These are phyloP conservation scores for Ophiostoma populinum DNA, from an alignment of 2,329 filamentous ascomycete genomes.

Conservation along the genomic window DNA sequence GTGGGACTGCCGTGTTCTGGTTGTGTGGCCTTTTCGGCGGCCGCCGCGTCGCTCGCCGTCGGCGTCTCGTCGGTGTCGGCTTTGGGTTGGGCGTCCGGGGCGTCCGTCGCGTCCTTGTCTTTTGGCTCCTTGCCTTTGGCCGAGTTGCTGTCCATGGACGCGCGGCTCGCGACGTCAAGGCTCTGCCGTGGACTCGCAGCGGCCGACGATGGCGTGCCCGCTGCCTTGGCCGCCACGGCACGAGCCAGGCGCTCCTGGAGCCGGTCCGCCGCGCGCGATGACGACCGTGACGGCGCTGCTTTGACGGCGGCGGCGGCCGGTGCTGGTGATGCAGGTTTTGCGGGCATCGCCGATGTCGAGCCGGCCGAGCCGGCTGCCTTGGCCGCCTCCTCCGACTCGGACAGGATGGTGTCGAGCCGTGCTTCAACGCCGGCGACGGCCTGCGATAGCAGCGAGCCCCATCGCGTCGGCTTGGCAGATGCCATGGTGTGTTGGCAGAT, in stretches of 20 bases:
- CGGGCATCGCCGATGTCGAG: too few relatives aligned
- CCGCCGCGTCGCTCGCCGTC: too few relatives aligned
- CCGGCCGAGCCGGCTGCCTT: slow-evolving; percentile 6
- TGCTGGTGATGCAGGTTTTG: slow-evolving; percentile 2
- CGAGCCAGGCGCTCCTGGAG: slow-evolving; percentile 80
- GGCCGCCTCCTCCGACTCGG: slow-evolving; percentile 48
- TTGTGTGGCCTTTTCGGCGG: too few relatives aligned
- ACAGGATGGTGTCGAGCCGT: slow-evolving; percentile 75
- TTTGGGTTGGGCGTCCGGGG: too few relatives aligned
- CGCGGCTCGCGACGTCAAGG: slow-evolving; percentile 18
- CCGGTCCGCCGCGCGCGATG: slow-evolving; percentile 53
- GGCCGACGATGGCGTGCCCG: slow-evolving; percentile 24
- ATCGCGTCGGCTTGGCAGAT: slow-evolving; percentile 37
- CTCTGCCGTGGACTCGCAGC: slow-evolving; percentile 25
- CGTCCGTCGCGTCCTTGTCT: neutral
- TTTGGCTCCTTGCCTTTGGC: slow-evolving; percentile 11
- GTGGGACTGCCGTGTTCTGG: too few relatives aligned
- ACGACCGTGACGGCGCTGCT: slow-evolving; percentile 46
- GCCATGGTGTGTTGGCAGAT: slow-evolving; percentile 23
- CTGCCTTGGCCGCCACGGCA: slow-evolving; percentile 64
- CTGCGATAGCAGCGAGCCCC: slow-evolving; percentile 70
- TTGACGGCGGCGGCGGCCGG: slow-evolving; percentile 15
- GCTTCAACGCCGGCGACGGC: slow-evolving; percentile 91
- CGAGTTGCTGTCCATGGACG: slow-evolving; percentile 16
- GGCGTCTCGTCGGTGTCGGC: too few relatives aligned